Evolutionary conservation across 163 green algal genomes (phyloP).

Genomic region (Smithsoniella earleae): DNA sequence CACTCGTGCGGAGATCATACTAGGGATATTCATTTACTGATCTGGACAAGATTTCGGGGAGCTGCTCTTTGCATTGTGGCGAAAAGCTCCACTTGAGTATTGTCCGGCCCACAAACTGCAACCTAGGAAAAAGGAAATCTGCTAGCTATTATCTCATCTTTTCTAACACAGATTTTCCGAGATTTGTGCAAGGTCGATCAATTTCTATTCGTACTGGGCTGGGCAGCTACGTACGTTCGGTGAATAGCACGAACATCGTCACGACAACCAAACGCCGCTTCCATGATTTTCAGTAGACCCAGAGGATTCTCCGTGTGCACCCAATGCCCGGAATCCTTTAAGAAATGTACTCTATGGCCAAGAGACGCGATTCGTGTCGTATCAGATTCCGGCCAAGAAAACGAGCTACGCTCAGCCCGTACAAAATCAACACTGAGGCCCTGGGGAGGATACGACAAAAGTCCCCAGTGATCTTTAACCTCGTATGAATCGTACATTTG

Average conservation of each 20-base stretch:
- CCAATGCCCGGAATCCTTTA: constrained; percentile 74
- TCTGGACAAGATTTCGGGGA: too few species aligned
- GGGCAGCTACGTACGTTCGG: too few species aligned
- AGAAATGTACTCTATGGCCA: constrained; percentile 74
- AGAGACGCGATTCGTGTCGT: constrained; percentile 49
- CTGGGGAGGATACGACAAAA: constrained; percentile 59
- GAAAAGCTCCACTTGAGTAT: too few species aligned
- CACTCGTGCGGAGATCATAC: too few species aligned
- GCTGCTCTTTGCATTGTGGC: too few species aligned
- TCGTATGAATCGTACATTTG: constrained; percentile 84
- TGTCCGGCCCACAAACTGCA: too few species aligned
- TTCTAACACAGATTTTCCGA: too few species aligned
- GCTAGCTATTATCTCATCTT: too few species aligned
- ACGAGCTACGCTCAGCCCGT: constrained; percentile 70
- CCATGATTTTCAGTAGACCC: constrained; percentile 62
- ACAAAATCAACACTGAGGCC: constrained; percentile 82
- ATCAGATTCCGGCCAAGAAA: constrained; percentile 62
- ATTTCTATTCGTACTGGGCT: too few species aligned
- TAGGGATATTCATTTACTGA: too few species aligned
- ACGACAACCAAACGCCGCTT: constrained; percentile 27
- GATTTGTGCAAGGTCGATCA: too few species aligned
- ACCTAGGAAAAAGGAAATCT: too few species aligned
- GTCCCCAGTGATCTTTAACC: constrained; percentile 57
- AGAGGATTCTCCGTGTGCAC: constrained; percentile 85
- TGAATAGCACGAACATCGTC: constrained; percentile 16